Evolutionary conservation across 768 basidiomycete genomes (phyloP).

Genomic region (Lentinula aciculospora): DNA sequence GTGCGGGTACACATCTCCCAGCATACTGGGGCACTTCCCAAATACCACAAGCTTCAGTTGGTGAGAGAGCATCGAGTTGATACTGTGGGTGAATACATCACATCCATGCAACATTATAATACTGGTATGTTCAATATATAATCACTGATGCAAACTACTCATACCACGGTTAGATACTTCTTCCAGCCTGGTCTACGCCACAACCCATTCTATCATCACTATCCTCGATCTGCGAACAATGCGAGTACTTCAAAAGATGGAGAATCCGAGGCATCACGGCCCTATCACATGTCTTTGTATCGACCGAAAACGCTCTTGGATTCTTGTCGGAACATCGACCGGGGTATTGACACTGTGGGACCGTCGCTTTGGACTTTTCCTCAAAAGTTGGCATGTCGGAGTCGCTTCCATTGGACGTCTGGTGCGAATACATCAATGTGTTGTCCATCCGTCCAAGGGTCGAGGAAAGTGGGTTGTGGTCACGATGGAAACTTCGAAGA

Average conservation of each 20-base stretch:
- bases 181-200: constrained; percentile 82
- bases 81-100: constrained; percentile 72
- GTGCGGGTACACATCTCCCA: constrained; percentile 75
- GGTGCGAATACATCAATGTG: constrained; percentile 65
- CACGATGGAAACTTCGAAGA: constrained; percentile 53
- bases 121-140: constrained; percentile 42
- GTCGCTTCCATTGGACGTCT: constrained; percentile 44
- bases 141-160: background rate
- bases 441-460: constrained; percentile 82
- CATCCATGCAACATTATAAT: constrained; percentile 76
- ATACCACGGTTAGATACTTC: constrained; percentile 45
- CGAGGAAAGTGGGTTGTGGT: constrained; percentile 90
- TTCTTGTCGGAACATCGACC: constrained; percentile 80
- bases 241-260: constrained; percentile 68
- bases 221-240: constrained; percentile 84
- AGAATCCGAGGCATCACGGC: constrained; percentile 82
- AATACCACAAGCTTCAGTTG: constrained; percentile 75
- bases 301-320: constrained; percentile 83
- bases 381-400: constrained; percentile 84
- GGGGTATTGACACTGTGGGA: constrained; percentile 93
- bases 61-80: constrained; percentile 79
- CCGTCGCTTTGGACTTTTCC: constrained; percentile 82
- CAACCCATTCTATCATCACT: constrained; percentile 70
- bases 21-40: constrained; percentile 59
- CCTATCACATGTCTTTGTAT: constrained; percentile 82